Evolutionary conservation across 495 filamentous ascomycete genomes (phyloP).

Genomic region (Xanthoparmelia taractica): DNA sequence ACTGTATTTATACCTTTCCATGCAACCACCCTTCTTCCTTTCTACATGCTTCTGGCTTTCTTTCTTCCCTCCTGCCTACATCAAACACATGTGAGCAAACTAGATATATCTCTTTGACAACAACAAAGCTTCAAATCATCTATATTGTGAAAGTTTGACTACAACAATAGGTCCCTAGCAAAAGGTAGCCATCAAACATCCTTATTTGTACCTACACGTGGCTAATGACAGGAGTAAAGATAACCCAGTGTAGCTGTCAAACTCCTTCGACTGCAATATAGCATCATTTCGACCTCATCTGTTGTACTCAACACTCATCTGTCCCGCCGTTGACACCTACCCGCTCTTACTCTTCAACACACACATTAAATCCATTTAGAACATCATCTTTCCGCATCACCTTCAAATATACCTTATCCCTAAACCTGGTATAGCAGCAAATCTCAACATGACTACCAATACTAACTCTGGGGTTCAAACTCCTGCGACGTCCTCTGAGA

Average conservation of each 20-base stretch:
- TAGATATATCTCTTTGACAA: not conserved
- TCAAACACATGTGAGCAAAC: constrained; percentile 7
- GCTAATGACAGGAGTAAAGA: not conserved
- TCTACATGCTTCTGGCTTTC: not conserved
- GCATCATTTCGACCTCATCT: not conserved
- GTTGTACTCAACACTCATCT: not conserved
- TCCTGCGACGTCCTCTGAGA: not conserved
- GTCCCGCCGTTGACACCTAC: not conserved
- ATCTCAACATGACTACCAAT: not conserved
- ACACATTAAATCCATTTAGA: not conserved
- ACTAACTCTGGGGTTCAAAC: not conserved
- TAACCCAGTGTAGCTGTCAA: not conserved
- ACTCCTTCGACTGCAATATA: not conserved
- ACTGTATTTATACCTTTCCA: constrained; percentile 10
- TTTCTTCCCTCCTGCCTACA: not conserved
- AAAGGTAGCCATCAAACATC: constrained; percentile 5
- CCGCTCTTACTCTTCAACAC: not conserved
- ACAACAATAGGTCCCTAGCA: not conserved
- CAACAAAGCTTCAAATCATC: constrained; percentile 3
- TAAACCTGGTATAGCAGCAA: not conserved
- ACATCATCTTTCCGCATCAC: not conserved
- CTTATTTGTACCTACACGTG: not conserved
- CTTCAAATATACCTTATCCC: not conserved
- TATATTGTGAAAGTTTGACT: constrained; percentile 2
- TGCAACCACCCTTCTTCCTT: constrained; percentile 15